These are phyloP conservation scores for Aspergillus costaricaensis DNA, from an alignment of 2,329 filamentous ascomycete genomes.

Conservation along the genomic window DNA sequence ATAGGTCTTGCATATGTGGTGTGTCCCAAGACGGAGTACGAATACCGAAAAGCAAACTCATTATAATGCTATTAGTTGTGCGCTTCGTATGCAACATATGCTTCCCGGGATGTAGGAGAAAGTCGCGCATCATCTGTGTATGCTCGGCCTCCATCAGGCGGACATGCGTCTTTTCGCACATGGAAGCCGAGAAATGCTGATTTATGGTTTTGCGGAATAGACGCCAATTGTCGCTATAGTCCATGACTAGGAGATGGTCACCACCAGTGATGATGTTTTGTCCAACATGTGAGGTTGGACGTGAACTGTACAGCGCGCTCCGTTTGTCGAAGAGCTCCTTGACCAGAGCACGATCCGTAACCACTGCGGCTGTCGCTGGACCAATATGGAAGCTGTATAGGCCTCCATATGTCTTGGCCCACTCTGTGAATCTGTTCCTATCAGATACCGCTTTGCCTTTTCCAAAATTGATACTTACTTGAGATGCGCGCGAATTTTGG, in stretches of 20 bases:
- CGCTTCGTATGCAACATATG: constrained; percentile 52
- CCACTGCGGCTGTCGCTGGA: constrained; percentile 42
- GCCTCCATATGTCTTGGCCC: constrained; percentile 47
- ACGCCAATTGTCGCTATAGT: constrained; percentile 51
- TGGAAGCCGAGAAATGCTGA: constrained; percentile 49
- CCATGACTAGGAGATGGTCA: constrained; percentile 52
- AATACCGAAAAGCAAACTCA: background rate
- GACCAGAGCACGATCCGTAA: constrained; percentile 44
- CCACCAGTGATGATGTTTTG: constrained; percentile 48
- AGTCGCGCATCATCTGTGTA: constrained; percentile 51
- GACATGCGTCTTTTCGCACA: constrained; percentile 48
- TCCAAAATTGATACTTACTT: no score
- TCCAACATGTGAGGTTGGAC: constrained; percentile 47
- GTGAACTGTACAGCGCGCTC: constrained; percentile 46
- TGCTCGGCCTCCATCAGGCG: constrained; percentile 51
- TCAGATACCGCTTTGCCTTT: no score
- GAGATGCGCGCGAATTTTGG: no score
- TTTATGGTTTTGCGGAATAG: constrained; percentile 50
- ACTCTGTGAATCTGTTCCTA: constrained; percentile 41
- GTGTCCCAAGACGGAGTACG: constrained; percentile 36
- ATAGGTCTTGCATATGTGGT: constrained; percentile 38
- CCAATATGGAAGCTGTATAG: constrained; percentile 49
- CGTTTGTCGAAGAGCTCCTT: constrained; percentile 51
- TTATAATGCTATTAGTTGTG: constrained; percentile 54
- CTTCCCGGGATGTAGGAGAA: constrained; percentile 42